Evolutionary conservation across 768 basidiomycete species (phyloP), one percentile per base, ranked within the genome.

Genomic region (Lanmaoa rubissima): DNA sequence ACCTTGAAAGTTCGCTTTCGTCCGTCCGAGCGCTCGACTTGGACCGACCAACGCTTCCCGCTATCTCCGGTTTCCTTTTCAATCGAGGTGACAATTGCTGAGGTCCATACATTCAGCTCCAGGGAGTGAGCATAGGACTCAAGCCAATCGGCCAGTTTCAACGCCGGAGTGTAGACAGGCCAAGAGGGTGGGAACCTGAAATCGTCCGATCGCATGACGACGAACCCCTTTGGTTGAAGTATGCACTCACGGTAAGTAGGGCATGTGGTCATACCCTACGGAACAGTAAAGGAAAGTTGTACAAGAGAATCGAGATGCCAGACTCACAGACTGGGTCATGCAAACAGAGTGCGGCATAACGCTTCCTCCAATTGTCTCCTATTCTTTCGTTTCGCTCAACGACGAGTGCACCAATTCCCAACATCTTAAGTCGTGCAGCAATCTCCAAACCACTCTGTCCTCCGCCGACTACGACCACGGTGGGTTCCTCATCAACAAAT

Each of bases 71-170:
- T 53, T 31, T 64, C 77, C 17, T 65, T 66, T 48, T 56, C 53
- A 17, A 74, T 65, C 1, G 65, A 61, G 11, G 54, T 9, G 19
- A 67, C 77, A 2, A 59, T 65, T 0, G 80, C 75, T 0, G 77
- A 80, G n/a, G 79, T 82, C 86, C 86, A 87, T 6, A 84, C 78
- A 61, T 86, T 82, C 51, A 88, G 72, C 57, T 87, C 87, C 54
- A 88, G 68, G 2, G 75, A 64, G 12, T 81, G 76, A 1, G 83
- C 84, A 64, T 87, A 88, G 54, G 69, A 75, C 69, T 88, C 87
- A 3, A 89, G 76, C 84, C 85, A 88, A 57, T 83, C 81, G 0
- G 85, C 87, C 14, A 88, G 69, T 79, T 85, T 63, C 44, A 61
- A 21, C 14, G 84, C 83, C 5, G 85, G 83, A 4, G 78, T 75